Evolutionary conservation across 2,329 filamentous ascomycete genomes (phyloP).

Genomic region (Diaporthe aspalathi): DNA sequence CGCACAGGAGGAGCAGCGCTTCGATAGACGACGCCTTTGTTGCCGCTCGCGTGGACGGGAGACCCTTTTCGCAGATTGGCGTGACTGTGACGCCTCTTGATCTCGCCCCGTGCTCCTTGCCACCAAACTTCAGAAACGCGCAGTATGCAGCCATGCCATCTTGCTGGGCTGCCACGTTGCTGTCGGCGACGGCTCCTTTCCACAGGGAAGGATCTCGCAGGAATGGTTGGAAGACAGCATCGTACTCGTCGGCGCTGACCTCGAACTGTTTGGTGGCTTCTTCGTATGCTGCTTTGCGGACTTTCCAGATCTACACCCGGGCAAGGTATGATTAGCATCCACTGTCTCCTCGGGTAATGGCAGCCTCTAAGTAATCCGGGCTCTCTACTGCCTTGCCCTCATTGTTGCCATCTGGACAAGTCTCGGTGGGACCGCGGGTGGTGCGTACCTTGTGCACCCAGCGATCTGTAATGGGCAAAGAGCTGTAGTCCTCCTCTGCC

Average conservation of each 20-base stretch:
- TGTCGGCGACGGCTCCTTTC: conserved; percentile 93
- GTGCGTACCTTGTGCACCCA: conserved; percentile 80
- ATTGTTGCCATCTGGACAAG: background rate
- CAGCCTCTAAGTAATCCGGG: background rate
- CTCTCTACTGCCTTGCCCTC: background rate
- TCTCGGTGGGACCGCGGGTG: background rate
- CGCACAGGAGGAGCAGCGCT: conserved; percentile 87
- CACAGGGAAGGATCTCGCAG: conserved; percentile 85
- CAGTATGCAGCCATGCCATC: conserved; percentile 90
- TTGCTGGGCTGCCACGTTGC: conserved; percentile 96
- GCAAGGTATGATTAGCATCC: background rate
- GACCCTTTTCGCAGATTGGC: conserved; percentile 89
- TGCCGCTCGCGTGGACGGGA: conserved; percentile 86
- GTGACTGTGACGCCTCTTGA: conserved; percentile 80
- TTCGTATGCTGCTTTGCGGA: conserved; percentile 94
- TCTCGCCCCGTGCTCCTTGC: conserved; percentile 80
- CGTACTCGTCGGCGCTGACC: conserved; percentile 83
- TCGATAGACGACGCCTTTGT: conserved; percentile 91
- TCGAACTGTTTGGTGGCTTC: conserved; percentile 90
- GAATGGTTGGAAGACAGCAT: conserved; percentile 89
- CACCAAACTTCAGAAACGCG: conserved; percentile 91
- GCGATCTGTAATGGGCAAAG: conserved; percentile 80
- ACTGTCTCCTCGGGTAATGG: background rate
- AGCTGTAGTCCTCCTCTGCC: conserved; percentile 83
- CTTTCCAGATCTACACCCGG: conserved; percentile 83